These are phyloP conservation scores for Ceratobasidium sp. DNA, from an alignment of 1,284 basidiomycete species.

Conservation along the genomic window DNA sequence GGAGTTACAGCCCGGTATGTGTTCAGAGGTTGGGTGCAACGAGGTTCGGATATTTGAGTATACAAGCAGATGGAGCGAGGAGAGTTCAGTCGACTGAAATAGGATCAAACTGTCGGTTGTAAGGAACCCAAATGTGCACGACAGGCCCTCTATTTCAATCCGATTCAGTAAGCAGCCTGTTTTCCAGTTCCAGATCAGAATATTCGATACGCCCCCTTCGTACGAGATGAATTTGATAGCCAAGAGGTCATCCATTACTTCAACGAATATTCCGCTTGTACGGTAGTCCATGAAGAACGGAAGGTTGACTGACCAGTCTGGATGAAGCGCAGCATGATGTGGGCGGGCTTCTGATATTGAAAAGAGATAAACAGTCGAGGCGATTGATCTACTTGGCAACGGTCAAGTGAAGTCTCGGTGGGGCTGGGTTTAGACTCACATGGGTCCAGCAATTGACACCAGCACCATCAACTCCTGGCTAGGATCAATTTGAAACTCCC, in stretches of 20 bases:
- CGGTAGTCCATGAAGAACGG: constrained; percentile 17
- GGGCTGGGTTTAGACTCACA: too few species aligned
- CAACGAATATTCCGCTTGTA: constrained; percentile 23
- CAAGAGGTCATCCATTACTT: constrained; percentile 27
- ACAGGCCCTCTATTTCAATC: constrained; percentile 1
- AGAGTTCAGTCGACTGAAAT: not conserved
- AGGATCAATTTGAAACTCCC: constrained; percentile 31
- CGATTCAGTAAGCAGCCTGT: constrained; percentile 16
- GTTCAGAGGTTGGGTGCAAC: not conserved
- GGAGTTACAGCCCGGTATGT: not conserved
- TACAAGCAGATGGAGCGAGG: not conserved
- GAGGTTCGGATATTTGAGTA: constrained; percentile 9
- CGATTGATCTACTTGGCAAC: constrained; percentile 7
- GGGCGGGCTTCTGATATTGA: not conserved
- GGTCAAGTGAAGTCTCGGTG: too few species aligned
- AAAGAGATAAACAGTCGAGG: constrained; percentile 8
- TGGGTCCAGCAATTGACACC: not conserved
- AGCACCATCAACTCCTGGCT: constrained; percentile 23
- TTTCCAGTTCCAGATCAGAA: constrained; percentile 34
- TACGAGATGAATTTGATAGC: constrained; percentile 25
- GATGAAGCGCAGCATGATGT: constrained; percentile 1
- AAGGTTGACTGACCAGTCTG: constrained; percentile 22
- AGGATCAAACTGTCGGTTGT: constrained; percentile 5
- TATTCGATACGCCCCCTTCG: constrained; percentile 17
- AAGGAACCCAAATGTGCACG: constrained; percentile 29